A percentile compares a stretch with the other conserved stretches of the same genome.
Conservation (phyloP, 768 basidiomycete species). For the Trametes meyenii region DNA sequence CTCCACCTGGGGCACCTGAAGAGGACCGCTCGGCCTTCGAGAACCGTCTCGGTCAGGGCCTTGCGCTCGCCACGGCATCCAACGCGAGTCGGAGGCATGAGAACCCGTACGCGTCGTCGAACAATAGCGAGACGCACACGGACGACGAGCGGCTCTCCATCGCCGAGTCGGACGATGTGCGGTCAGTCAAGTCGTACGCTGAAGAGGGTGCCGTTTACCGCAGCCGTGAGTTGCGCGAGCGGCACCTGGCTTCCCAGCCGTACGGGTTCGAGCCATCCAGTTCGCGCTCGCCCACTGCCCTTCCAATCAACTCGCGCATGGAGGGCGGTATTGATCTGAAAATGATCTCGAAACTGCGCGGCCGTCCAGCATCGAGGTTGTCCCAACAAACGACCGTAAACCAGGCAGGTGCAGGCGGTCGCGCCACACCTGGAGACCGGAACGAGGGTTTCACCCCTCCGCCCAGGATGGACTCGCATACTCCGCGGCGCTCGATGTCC, state of each 20-base stretch:
- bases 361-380: constrained; percentile 25
- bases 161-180: constrained; percentile 68
- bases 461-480: constrained; percentile 31
- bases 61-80: constrained; percentile 70
- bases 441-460: constrained; percentile 27
- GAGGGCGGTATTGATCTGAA: constrained; percentile 26
- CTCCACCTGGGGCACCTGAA: constrained; percentile 73
- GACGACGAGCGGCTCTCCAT: constrained; percentile 70
- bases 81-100: constrained; percentile 60
- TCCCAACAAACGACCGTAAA: constrained; percentile 15
- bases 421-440: constrained; percentile 10
- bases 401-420: not conserved
- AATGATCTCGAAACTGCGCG: constrained; percentile 27
- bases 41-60: constrained; percentile 61
- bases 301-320: constrained; percentile 11
- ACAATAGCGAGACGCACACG: constrained; percentile 64
- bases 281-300: constrained; percentile 3
- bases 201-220: constrained; percentile 42
- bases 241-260: constrained; percentile 13
- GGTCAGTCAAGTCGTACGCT: constrained; percentile 67
- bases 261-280: constrained; percentile 25
- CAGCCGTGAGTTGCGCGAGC: constrained; percentile 20
- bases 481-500: constrained; percentile 38
- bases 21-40: constrained; percentile 70
- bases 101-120: constrained; percentile 46